These are phyloP conservation scores for Hypomontagnella monticulosa DNA, from an alignment of 495 filamentous ascomycete species.

Conservation along the genomic window DNA sequence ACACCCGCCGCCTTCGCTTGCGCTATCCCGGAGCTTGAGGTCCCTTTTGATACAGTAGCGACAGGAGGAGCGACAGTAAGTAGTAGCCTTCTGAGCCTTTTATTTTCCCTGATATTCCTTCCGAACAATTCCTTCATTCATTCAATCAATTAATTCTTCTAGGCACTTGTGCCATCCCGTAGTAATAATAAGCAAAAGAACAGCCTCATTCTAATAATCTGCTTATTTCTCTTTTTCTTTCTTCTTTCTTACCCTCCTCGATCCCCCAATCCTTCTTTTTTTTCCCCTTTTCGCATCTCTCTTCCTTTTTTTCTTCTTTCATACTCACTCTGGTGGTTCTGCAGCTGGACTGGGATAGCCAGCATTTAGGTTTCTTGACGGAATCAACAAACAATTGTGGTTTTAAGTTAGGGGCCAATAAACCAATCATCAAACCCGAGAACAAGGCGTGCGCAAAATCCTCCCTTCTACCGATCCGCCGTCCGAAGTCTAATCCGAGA, in stretches of 20 bases:
- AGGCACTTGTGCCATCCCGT: conserved; percentile 6
- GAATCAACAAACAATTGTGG: conserved; percentile 9
- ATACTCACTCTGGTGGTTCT: conserved; percentile 15
- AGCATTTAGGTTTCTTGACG: conserved; percentile 27
- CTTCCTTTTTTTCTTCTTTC: conserved; percentile 3
- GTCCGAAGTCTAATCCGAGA: conserved; percentile 9
- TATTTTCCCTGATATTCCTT: conserved; percentile 1
- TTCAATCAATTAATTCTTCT: conserved; percentile 18
- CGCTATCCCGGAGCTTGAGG: conserved; percentile 10
- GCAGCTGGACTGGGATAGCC: conserved; percentile 37
- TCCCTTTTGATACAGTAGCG: conserved; percentile 13
- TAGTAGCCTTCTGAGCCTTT: neutral
- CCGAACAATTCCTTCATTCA: conserved; percentile 3
- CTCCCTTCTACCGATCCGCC: conserved; percentile 3
- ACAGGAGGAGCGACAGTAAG: too few relatives aligned
- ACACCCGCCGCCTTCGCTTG: too few relatives aligned
- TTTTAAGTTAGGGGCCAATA: neutral
- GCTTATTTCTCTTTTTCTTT: neutral
- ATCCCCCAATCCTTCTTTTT: neutral
- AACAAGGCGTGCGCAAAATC: neutral
- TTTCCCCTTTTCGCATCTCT: neutral
- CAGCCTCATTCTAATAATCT: neutral
- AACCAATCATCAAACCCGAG: neutral
- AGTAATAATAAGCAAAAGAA: conserved; percentile 20
- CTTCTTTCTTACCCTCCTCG: conserved; percentile 1